A percentile compares a stretch with the other conserved stretches of the same genome.
Evolutionary conservation across 1,284 basidiomycete species (phyloP).

Genomic region (Cutaneotrichosporon dermatis): DNA sequence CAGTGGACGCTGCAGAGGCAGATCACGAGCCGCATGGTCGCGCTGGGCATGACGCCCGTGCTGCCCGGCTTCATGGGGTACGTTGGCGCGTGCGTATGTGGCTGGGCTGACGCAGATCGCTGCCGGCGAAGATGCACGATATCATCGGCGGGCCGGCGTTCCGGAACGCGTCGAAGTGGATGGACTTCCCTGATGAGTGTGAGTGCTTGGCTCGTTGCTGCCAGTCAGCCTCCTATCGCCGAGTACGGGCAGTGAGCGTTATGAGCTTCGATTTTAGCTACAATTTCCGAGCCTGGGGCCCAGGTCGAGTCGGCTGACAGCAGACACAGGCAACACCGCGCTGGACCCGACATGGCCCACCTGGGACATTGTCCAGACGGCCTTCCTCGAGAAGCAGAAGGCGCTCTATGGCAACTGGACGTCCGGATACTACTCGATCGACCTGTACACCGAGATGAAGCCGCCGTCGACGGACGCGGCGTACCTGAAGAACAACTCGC

Average conservation of each 20-base stretch:
- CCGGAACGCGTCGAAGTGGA: slow-evolving; percentile 27
- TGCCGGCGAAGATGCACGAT: slow-evolving; percentile 44
- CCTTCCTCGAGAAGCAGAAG: slow-evolving; percentile 51
- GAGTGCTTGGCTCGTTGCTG: no score
- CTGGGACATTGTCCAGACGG: slow-evolving; percentile 48
- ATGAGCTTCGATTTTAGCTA: no score
- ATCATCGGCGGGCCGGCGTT: slow-evolving; percentile 49
- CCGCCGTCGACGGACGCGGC: slow-evolving; percentile 47
- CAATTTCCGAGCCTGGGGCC: no score
- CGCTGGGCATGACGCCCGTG: slow-evolving; percentile 53
- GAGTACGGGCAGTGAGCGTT: no score
- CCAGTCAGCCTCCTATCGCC: no score
- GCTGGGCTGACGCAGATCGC: slow-evolving; percentile 5
- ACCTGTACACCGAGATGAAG: slow-evolving; percentile 54
- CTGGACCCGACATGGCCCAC: slow-evolving; percentile 52
- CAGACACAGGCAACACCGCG: slow-evolving; percentile 49
- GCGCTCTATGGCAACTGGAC: slow-evolving; percentile 49
- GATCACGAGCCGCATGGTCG: slow-evolving; percentile 50
- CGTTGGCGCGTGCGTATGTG: no score
- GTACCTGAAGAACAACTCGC: slow-evolving; percentile 36
- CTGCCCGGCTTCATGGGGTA: slow-evolving; percentile 52
- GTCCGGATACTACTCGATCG: slow-evolving; percentile 52
- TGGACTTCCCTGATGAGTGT: slow-evolving; percentile 4
- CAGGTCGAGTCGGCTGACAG: no score
- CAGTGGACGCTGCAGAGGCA: slow-evolving; percentile 50